Base-by-base conservation (phyloP, 78 protist species). In the Diacronema lutheri region DNA sequence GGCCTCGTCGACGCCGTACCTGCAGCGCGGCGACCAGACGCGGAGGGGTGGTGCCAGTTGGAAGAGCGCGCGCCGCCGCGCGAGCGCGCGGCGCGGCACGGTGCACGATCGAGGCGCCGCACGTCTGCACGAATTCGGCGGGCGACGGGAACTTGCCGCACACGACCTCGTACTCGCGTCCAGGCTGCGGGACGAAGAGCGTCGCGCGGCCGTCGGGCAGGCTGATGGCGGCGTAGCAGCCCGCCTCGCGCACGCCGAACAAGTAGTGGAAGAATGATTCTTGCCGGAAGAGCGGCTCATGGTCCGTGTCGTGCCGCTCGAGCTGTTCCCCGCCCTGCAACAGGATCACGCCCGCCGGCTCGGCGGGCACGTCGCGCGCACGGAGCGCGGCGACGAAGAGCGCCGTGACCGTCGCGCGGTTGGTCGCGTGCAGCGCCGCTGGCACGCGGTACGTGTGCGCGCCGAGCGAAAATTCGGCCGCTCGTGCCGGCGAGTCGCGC, bases 221-320 rank as follows among this genome's bases (percentile, higher is more conserved):
- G 12, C 40, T 56, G 33, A 69, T 11, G 35, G 19, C 20, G 35
- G 25, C 77, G 41, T n/a, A 40, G 37, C 77, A 69, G 77, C 20
- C 77, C 11, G 77, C 41, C 31, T 69, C 77, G 9, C 21, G 13
- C n/a, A 69, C 77, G 77, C 77, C 77, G 77, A 69, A 69, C n/a
- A 69, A 56, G 77, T 69, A 40, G 77, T 16, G 35, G 31, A 69
- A 69, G 77, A 20, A 40, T 14, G 77, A 69, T 56, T 69, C 77
- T 31, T 69, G 77, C 25, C 77, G 50, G 56, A 69, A 69, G 56
- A 69, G 29, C 33, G 7, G 37, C 77, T 69, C 77, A 11, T 69
- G 55, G 56, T 69, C 77, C 35, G 57, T 40, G 77, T 69, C 77
- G 62, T 74, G 7, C 19, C 74, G 74, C 9, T 21, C 12, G 40